Evolutionary conservation across 2,329 filamentous ascomycete genomes (phyloP).

Genomic region (Exophiala dermatitidis): DNA sequence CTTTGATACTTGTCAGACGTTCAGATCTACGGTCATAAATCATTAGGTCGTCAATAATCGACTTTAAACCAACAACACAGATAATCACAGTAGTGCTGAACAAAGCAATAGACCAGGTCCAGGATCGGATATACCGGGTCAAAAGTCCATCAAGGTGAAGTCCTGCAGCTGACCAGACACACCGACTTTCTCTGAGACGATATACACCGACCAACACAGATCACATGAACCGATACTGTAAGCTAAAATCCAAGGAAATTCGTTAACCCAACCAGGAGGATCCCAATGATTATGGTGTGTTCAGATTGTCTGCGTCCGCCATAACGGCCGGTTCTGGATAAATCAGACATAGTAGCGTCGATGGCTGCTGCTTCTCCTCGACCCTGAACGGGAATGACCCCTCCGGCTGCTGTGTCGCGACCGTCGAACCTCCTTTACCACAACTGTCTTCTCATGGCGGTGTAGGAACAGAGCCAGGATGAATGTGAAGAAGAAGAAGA

Average conservation of each 20-base stretch:
- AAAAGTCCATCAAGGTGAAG: too few relatives aligned
- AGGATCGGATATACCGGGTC: too few relatives aligned
- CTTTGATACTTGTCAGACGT: too few relatives aligned
- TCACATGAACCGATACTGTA: not conserved
- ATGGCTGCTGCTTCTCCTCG: conserved; percentile 25
- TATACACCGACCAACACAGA: too few relatives aligned
- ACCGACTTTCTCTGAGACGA: too few relatives aligned
- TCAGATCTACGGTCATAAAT: too few relatives aligned
- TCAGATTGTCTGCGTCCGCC: not conserved
- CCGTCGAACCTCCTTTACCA: conserved; percentile 36
- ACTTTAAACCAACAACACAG: too few relatives aligned
- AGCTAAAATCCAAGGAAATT: conserved; percentile 11
- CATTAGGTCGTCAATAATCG: too few relatives aligned
- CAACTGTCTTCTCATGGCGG: conserved; percentile 28
- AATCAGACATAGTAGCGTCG: conserved; percentile 25
- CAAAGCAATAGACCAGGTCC: too few relatives aligned
- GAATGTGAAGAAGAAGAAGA: conserved; percentile 73
- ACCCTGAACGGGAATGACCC: conserved; percentile 27
- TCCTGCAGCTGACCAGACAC: too few relatives aligned
- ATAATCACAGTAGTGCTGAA: too few relatives aligned
- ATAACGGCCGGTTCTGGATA: too few relatives aligned
- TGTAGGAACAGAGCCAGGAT: conserved; percentile 55
- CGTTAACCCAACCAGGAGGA: conserved; percentile 5
- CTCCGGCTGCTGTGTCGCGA: conserved; percentile 29
- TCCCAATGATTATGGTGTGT: not conserved